These are phyloP conservation scores for Syncephalastrum monosporum DNA, from an alignment of 371 early-diverging fungal genomes.

Conservation along the genomic window DNA sequence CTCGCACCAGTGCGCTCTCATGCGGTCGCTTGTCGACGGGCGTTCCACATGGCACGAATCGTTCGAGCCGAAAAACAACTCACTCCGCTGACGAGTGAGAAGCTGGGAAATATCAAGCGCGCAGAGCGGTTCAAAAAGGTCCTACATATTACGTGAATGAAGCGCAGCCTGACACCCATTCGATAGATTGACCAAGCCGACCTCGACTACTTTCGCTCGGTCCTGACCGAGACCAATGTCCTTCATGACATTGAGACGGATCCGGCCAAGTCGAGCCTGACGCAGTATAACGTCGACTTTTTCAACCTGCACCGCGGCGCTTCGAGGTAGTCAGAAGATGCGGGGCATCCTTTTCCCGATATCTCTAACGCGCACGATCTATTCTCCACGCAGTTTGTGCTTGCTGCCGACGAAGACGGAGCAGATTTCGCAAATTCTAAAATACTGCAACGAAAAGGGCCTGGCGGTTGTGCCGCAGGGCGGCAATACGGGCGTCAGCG, in stretches of 20 bases:
- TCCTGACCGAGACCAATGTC: slow-evolving; percentile 34
- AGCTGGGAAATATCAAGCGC: slow-evolving; percentile 9
- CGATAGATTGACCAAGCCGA: slow-evolving; percentile 40
- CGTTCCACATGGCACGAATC: slow-evolving; percentile 6
- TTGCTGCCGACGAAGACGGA: slow-evolving; percentile 76
- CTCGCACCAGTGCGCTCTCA: too few species aligned
- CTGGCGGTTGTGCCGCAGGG: slow-evolving; percentile 94
- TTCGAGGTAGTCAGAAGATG: slow-evolving; percentile 47
- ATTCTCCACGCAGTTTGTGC: slow-evolving; percentile 17
- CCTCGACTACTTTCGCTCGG: slow-evolving; percentile 48
- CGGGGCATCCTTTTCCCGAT: not conserved
- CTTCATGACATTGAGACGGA: slow-evolving; percentile 13
- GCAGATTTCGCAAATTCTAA: slow-evolving; percentile 76
- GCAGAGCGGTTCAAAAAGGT: slow-evolving; percentile 14
- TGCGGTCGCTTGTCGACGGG: not conserved
- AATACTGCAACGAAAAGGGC: slow-evolving; percentile 74
- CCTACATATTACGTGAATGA: not conserved
- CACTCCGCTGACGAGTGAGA: slow-evolving; percentile 14
- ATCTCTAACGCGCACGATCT: not conserved
- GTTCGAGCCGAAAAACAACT: not conserved
- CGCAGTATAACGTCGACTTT: slow-evolving; percentile 79
- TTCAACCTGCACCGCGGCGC: slow-evolving; percentile 80
- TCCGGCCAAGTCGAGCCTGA: slow-evolving; percentile 23
- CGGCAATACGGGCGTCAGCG: slow-evolving; percentile 88
- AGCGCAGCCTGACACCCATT: not conserved